A percentile compares a stretch with the other conserved stretches of the same genome.
Conservation (phyloP, 176 grass and related monocot species). For the Metroxylon sagu region DNA sequence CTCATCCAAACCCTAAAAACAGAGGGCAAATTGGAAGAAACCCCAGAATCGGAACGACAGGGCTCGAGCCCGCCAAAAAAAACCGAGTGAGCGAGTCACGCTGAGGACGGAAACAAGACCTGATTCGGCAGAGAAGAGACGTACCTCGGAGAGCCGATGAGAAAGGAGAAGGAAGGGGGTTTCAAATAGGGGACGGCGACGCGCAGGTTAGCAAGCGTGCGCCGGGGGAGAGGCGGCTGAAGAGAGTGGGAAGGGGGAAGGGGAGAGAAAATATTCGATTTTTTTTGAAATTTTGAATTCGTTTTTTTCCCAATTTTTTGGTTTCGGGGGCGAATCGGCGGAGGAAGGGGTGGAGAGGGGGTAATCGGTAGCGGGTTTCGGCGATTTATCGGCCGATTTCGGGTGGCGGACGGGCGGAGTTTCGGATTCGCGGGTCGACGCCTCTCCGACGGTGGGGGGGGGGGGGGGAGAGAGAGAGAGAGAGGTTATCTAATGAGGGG, state of each 20-base stretch:
- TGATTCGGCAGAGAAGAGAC: constrained; percentile 3
- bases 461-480: constrained; percentile 1
- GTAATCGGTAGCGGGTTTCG: constrained; percentile 1
- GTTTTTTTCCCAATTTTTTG: too few relatives aligned
- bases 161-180: neutral
- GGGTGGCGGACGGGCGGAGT: constrained; percentile 9
- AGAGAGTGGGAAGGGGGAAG: neutral
- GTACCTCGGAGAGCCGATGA: neutral
- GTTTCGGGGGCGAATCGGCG: too few relatives aligned
- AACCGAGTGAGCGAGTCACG: too few relatives aligned
- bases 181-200: neutral
- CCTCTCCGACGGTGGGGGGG: constrained; percentile 1
- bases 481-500: neutral
- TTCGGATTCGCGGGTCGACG: constrained; percentile 12
- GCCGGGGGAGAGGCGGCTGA: neutral
- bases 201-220: neutral
- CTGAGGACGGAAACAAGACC: neutral
- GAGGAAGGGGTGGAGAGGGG: neutral
- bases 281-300: neutral
- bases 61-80: too few relatives aligned
- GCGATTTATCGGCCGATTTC: constrained; percentile 18
- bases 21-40: too few relatives aligned
- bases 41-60: too few relatives aligned
- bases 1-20: neutral
- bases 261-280: neutral